A percentile compares a stretch with the other conserved stretches of the same genome.
Conservation (phyloP, 2,329 filamentous ascomycete genomes). For the Scedosporium dehoogii region DNA sequence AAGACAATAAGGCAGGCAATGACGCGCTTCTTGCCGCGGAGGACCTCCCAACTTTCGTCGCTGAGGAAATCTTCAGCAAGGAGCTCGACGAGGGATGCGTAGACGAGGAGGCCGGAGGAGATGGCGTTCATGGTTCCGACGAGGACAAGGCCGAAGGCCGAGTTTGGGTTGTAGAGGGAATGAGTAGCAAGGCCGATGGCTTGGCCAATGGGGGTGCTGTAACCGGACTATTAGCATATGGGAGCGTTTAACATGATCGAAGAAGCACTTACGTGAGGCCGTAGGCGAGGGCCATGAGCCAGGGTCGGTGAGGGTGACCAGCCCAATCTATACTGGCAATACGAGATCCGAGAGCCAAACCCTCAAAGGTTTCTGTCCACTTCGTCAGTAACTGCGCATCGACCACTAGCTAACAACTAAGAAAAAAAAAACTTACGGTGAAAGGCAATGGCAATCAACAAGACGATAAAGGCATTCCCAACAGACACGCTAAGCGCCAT, state of each 20-base stretch:
- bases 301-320: slow-evolving; percentile 34
- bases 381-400: background rate
- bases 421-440: slow-evolving; percentile 38
- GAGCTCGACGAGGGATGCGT: slow-evolving; percentile 62
- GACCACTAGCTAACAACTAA: too few species aligned
- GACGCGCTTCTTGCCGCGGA: slow-evolving; percentile 43
- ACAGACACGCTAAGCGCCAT: slow-evolving; percentile 75
- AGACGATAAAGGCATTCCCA: slow-evolving; percentile 66
- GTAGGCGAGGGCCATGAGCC: slow-evolving; percentile 48
- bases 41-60: slow-evolving; percentile 49
- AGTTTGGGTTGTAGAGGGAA: slow-evolving; percentile 57
- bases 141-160: slow-evolving; percentile 55
- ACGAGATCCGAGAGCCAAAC: slow-evolving; percentile 53
- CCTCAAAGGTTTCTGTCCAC: slow-evolving; percentile 34
- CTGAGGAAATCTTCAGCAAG: slow-evolving; percentile 63
- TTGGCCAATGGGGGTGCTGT: slow-evolving; percentile 61
- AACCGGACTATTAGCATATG: slow-evolving; percentile 9
- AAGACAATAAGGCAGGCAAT: slow-evolving; percentile 48
- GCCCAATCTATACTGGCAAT: slow-evolving; percentile 46
- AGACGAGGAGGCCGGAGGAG: slow-evolving; percentile 60
- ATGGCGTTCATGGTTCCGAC: slow-evolving; percentile 69
- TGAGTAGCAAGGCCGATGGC: slow-evolving; percentile 63
- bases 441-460: slow-evolving; percentile 69
- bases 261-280: slow-evolving; percentile 35
- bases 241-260: slow-evolving; percentile 4